phyloP scores from a whole-genome alignment of 352 stramenopile species.

The Phytopythium mirpurense region DNA sequence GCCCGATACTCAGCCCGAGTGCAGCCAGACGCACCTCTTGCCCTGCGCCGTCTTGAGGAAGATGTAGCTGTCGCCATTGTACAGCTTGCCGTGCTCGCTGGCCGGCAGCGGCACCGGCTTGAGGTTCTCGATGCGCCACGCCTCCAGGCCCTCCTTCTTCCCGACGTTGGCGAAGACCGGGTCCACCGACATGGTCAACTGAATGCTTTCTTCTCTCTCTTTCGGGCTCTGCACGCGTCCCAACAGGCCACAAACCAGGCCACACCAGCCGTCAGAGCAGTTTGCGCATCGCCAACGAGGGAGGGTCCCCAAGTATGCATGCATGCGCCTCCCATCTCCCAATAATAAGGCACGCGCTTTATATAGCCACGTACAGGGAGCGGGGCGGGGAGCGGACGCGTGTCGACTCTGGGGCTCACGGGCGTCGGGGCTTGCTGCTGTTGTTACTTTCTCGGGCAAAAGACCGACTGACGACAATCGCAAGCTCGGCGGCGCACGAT shows the following conservation, averaged over 20 bases:
- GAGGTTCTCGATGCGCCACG: constrained; percentile 84
- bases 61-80: constrained; percentile 97
- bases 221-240: background rate
- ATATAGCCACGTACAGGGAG: no score
- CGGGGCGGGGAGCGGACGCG: no score
- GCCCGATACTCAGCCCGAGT: background rate
- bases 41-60: constrained; percentile 83
- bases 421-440: no score
- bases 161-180: constrained; percentile 52
- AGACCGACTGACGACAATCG: constrained; percentile 7
- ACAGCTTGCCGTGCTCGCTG: constrained; percentile 82
- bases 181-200: constrained; percentile 43
- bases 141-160: constrained; percentile 62
- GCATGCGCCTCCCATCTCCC: no score
- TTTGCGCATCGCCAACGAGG: no score
- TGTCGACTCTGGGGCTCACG: no score
- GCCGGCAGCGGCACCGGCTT: constrained; percentile 48
- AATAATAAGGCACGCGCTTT: no score
- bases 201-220: background rate
- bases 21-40: constrained; percentile 15
- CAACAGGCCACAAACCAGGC: background rate
- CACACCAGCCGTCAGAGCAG: background rate
- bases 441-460: constrained; percentile 8
- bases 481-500: background rate
- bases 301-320: no score